Evolutionary conservation across 2,329 filamentous ascomycete species (phyloP).

Genomic region (Neofusicoccum cordaticola): DNA sequence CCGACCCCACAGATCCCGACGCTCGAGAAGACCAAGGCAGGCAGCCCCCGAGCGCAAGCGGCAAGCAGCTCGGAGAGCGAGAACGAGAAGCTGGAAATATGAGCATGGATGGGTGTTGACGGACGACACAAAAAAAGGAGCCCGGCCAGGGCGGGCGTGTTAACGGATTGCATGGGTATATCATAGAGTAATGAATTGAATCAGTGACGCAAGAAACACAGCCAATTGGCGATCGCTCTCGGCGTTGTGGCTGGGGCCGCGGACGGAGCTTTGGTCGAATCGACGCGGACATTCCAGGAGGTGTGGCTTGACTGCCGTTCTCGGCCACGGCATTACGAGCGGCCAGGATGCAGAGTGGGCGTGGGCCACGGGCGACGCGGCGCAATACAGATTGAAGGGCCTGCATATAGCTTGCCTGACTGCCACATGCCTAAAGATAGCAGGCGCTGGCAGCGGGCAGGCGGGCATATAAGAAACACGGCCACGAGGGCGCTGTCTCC

Average conservation of each 20-base stretch:
- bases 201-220: neutral
- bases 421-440: neutral
- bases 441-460: neutral
- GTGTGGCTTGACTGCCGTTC: conserved; percentile 8
- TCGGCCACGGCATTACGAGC: neutral
- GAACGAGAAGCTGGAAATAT: conserved; percentile 16
- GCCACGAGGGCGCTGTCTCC: neutral
- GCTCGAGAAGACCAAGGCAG: conserved; percentile 22
- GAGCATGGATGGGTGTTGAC: neutral
- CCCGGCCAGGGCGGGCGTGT: neutral
- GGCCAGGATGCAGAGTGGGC: neutral
- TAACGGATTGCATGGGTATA: neutral
- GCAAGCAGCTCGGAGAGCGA: conserved; percentile 17
- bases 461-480: neutral
- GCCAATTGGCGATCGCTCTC: neutral
- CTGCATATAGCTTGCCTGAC: neutral
- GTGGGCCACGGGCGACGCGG: neutral
- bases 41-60: conserved; percentile 10
- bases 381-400: conserved; percentile 9
- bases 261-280: neutral
- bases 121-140: neutral
- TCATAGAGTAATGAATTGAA: conserved; percentile 15
- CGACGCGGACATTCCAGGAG: neutral
- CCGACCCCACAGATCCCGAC: conserved; percentile 18
- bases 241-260: neutral